A percentile compares a stretch with the other conserved stretches of the same genome.
Evolutionary conservation across 2,329 filamentous ascomycete species (phyloP).

Genomic region (Endoconidiophora laricicola): DNA sequence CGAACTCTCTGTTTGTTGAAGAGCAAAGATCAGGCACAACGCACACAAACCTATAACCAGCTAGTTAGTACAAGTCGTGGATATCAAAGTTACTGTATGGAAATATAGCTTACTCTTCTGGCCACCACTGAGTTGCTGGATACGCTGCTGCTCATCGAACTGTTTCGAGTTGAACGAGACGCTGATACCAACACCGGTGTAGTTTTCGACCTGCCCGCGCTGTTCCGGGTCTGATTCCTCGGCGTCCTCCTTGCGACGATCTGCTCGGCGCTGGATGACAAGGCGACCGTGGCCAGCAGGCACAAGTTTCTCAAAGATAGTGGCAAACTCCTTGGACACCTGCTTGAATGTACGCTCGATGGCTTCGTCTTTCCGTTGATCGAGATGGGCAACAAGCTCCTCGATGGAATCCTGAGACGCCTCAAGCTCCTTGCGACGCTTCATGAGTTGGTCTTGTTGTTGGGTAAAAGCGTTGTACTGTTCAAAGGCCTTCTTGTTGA

Average conservation of each 20-base stretch:
- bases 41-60: conserved; percentile 62
- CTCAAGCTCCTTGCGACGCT: conserved; percentile 74
- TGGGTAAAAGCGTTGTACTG: conserved; percentile 96
- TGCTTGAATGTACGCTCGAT: conserved; percentile 98
- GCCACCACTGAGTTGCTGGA: conserved; percentile 90
- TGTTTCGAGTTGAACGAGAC: conserved; percentile 98
- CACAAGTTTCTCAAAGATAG: conserved; percentile 87
- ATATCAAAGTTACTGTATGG: not conserved
- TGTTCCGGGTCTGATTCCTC: conserved; percentile 57
- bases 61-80: conserved; percentile 14
- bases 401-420: conserved; percentile 75
- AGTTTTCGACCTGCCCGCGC: conserved; percentile 71
- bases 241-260: conserved; percentile 40
- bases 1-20: conserved; percentile 90
- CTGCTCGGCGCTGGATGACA: conserved; percentile 80
- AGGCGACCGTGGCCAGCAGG: conserved; percentile 82
- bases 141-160: conserved; percentile 86
- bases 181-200: conserved; percentile 87
- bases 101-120: conserved; percentile 68
- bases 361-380: conserved; percentile 91
- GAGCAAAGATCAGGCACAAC: conserved; percentile 95
- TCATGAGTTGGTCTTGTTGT: conserved; percentile 72
- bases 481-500: conserved; percentile 99
- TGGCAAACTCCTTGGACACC: conserved; percentile 81
- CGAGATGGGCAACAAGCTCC: conserved; percentile 79